Percentiles rank a stretch among this genome's conserved stretches.
Conservation (phyloP, 179 eudicot genomes). For the Vitellaria paradoxa region DNA sequence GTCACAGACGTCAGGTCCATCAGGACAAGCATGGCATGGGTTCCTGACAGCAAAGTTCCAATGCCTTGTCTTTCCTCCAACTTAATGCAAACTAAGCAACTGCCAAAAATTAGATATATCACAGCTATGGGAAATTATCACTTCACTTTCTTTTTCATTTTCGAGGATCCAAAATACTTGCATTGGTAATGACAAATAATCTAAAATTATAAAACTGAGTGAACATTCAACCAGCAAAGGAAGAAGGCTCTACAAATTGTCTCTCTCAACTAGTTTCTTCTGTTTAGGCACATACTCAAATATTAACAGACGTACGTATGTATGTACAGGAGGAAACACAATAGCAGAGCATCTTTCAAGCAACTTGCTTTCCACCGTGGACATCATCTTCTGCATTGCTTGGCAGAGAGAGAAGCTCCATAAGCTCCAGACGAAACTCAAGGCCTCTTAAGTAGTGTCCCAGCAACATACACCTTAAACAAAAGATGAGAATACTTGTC, state of each 20-base stretch:
- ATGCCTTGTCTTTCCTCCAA: no score
- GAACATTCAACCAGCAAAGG: neutral
- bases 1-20: no score
- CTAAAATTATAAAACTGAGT: neutral
- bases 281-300: neutral
- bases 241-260: neutral
- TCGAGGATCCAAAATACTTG: neutral
- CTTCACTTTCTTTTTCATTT: neutral
- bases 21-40: no score
- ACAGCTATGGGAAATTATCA: neutral
- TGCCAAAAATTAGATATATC: neutral
- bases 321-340: neutral
- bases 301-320: neutral
- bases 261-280: conserved; percentile 1
- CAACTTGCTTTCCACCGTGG: conserved; percentile 34
- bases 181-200: neutral
- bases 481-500: neutral
- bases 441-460: conserved; percentile 93
- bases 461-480: conserved; percentile 79
- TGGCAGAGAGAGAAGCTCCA: conserved; percentile 58
- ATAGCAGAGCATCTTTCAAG: conserved; percentile 19
- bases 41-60: no score
- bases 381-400: conserved; percentile 33
- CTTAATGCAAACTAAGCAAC: no score
- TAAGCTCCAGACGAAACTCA: conserved; percentile 79